Base-by-base conservation (phyloP, 1,139 yeast species). In the Candida tetrigidarum region DNA sequence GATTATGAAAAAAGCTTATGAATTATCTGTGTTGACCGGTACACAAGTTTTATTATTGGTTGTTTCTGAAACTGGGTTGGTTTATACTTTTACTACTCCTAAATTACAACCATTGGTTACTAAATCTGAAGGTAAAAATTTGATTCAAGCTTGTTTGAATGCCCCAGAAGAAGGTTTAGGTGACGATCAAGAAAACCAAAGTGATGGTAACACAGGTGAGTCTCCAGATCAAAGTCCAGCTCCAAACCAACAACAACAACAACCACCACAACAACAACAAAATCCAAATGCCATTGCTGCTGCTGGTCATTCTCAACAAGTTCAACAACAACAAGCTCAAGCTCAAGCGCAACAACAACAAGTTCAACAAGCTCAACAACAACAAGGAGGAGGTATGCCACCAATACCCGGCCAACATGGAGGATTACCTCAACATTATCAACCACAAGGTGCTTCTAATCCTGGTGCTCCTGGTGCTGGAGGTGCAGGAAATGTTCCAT, bases 1-100 rank as follows among this genome's bases (percentile, higher is more conserved):
- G 53, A 93, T 93, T 60, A 93, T 93, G 99, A 93, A 93, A 72
- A 93, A 86, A 74, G 99, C 99, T 14, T 93, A 93, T 69, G 99
- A 93, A 66, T 78, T 93, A 55, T 86, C 96, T 20, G 98, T 95
- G 42, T 78, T 93, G 57, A 93, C 99, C 8, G 99, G 99, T 42
- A 93, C 98, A 35, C 99, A 93, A 68, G 98, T 93, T 28, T 78
- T 93, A 54, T 74, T 93, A 49, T 80, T 93, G 57, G 99, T 95
- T 48, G 98, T 93, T 34, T 86, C 96, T 43, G 99, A 93, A 68
- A 93, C 99, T 16, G 99, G 99, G 6, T 82, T 93, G 53, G 99
- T 93, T 50, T 95, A 93, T 68, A 93, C 99, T n/a, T 93, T 93
- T 66, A 92, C 98, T 44, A 95, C 99, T 7, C 99, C 99, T 46